Evolutionary conservation across 768 basidiomycete genomes (phyloP), one percentile per base, ranked within the genome.

Genomic region (Lactarius indigo): DNA sequence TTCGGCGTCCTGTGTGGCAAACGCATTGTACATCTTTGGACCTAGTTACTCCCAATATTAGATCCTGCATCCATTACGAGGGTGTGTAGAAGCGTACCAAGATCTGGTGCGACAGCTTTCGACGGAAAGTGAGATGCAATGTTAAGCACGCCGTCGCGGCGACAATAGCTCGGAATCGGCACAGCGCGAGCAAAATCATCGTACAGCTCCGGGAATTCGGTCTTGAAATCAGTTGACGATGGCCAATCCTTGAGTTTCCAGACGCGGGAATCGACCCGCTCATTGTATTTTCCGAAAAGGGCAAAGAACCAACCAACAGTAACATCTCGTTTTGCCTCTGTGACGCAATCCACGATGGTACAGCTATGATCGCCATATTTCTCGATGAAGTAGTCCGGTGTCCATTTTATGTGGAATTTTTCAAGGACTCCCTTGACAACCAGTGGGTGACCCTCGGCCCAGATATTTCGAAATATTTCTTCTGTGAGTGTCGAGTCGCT

Each of bases 11-110:
- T 80, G 83, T 4, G 89, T 90, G 12, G 87, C 87, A 79, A 93
- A 87, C 0, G 94, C 92, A 69, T 93, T 95, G 77, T 97, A 97
- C 92, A 96, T 91, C 78, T 96, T 97, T 1, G 95, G 95, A 3
- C 94, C 93, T 88, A 71, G 4, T 18, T 7, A 33, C 50, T 17
- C 33, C 17, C n/a, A 28, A 30, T 5, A 39, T 70, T n/a, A 67
- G 65, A 56, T 17, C 57, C 42, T 18, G 55, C 42, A 0, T 39
- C 37, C 20, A 56, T 37, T 7, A 47, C 28, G 28, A 60, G 42
- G 15, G 57, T 47, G 18, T 7, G 18, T 3, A 13, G 17, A 41
- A 54, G 47, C 83, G 56, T 72, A 91, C 90, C 88, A 17, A 94
- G 81, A 73, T 94, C 94, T 12, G 92, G 92, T 23, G 84, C 85